A percentile compares a stretch with the other conserved stretches of the same genome.
Conservation (phyloP, 495 filamentous ascomycete genomes). For the Penicillium goetzii region DNA sequence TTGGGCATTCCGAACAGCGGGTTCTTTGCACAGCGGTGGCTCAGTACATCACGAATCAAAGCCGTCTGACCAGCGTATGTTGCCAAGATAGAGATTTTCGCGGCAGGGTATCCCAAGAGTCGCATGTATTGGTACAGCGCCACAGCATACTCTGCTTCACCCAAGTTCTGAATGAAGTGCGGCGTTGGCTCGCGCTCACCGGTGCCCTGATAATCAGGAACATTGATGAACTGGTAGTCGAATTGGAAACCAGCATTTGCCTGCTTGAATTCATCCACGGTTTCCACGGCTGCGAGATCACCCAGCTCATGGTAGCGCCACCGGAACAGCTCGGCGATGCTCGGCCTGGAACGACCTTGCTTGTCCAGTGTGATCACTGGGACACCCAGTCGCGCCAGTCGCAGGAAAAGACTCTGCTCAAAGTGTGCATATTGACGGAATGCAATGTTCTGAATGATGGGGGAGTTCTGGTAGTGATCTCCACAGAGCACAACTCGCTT, state of each 20-base stretch:
- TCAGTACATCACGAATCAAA: constrained; percentile 85
- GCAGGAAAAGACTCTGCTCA: constrained; percentile 91
- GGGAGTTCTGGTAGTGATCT: constrained; percentile 96
- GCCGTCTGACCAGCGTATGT: constrained; percentile 96
- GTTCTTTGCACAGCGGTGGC: constrained; percentile 81
- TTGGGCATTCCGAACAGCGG: constrained; percentile 87
- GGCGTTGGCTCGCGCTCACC: constrained; percentile 92
- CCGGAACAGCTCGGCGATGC: constrained; percentile 85
- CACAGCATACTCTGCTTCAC: constrained; percentile 95
- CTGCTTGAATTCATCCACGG: constrained; percentile 68
- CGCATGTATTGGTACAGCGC: constrained; percentile 98
- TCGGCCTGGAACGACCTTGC: constrained; percentile 86
- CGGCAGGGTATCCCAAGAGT: constrained; percentile 90
- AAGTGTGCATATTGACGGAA: constrained; percentile 95
- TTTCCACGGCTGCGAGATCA: constrained; percentile 75
- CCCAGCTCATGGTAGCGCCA: constrained; percentile 89
- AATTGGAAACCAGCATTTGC: constrained; percentile 92
- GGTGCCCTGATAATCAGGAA: constrained; percentile 87
- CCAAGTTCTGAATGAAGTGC: constrained; percentile 96
- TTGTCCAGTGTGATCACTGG: constrained; percentile 88
- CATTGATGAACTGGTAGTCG: constrained; percentile 97
- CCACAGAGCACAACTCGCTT: constrained; percentile 91
- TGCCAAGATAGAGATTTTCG: constrained; percentile 85
- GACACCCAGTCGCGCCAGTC: constrained; percentile 86
- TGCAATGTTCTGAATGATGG: constrained; percentile 93